Evolutionary conservation across 2,329 filamentous ascomycete species (phyloP).

Genomic region (Monascus ruber): DNA sequence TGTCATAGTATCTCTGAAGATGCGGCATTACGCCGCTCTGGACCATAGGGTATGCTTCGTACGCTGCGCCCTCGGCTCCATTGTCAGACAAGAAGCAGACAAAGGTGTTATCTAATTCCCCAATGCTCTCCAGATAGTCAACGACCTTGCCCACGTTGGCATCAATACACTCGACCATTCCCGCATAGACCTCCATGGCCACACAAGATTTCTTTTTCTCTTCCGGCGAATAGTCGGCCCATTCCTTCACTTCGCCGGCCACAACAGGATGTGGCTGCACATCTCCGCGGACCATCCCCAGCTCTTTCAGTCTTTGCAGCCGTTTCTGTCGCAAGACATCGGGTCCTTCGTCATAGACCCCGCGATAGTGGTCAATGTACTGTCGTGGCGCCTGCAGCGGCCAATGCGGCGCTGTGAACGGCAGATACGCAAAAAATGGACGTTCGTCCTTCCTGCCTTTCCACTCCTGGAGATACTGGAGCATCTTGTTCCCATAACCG

Average conservation of each 20-base stretch:
- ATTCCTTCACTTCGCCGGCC: conserved; percentile 34
- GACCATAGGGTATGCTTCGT: conserved; percentile 49
- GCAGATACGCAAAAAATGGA: conserved; percentile 50
- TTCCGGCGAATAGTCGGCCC: conserved; percentile 23
- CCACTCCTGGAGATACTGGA: conserved; percentile 41
- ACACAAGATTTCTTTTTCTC: conserved; percentile 32
- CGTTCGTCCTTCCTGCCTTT: conserved; percentile 26
- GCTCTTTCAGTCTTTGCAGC: conserved; percentile 44
- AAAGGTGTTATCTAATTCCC: conserved; percentile 53
- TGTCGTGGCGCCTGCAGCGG: conserved; percentile 48
- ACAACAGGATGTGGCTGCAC: conserved; percentile 28
- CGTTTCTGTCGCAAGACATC: conserved; percentile 44
- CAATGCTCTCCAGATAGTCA: conserved; percentile 43
- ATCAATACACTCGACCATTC: conserved; percentile 54
- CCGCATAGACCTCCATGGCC: conserved; percentile 53
- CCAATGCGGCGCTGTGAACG: conserved; percentile 55
- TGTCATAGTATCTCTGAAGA: conserved; percentile 47
- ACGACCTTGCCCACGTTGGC: conserved; percentile 49
- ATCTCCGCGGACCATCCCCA: conserved; percentile 44
- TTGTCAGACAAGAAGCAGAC: conserved; percentile 55
- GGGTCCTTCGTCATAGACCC: conserved; percentile 51
- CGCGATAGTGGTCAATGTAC: conserved; percentile 46
- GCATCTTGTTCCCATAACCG: conserved; percentile 42
- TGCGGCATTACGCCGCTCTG: conserved; percentile 43
- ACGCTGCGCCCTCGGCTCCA: conserved; percentile 48